Percentiles rank a stretch among this genome's conserved stretches.
Conservation (phyloP, 2,329 filamentous ascomycete genomes). For the Penicillium sp. region DNA sequence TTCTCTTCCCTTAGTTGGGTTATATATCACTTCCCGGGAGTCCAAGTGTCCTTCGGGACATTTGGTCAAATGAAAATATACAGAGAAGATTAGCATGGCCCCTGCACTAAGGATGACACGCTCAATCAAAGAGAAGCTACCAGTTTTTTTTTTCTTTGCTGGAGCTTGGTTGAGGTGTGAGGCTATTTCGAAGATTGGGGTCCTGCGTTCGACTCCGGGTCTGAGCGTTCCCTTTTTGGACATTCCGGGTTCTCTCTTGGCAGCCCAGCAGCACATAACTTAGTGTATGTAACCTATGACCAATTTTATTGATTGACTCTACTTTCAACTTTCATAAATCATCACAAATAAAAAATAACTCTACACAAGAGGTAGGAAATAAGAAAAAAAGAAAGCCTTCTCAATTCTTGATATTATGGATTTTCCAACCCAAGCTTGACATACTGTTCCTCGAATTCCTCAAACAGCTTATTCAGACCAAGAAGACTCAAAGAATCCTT, state of each 20-base stretch:
- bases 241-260: neutral
- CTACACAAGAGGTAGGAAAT: too few relatives aligned
- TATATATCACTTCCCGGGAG: neutral
- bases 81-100: constrained; percentile 83
- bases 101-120: constrained; percentile 93
- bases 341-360: too few relatives aligned
- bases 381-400: too few relatives aligned
- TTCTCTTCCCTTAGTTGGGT: neutral
- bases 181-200: neutral
- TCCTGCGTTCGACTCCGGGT: neutral
- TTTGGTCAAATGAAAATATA: constrained; percentile 67
- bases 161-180: constrained; percentile 4
- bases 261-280: neutral
- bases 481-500: constrained; percentile 20
- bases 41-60: constrained; percentile 43
- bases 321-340: too few relatives aligned
- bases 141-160: constrained; percentile 58
- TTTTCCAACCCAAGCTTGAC: constrained; percentile 10
- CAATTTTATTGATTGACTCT: too few relatives aligned
- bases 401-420: neutral
- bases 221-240: neutral
- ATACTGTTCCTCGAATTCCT: constrained; percentile 21
- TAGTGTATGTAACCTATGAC: neutral
- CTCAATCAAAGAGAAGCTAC: constrained; percentile 77
- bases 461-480: constrained; percentile 21